A percentile compares a stretch with the other conserved stretches of the same genome.
These are phyloP conservation scores for Ophiobolus disseminans DNA, from an alignment of 2,329 filamentous ascomycete genomes.

Conservation along the genomic window DNA sequence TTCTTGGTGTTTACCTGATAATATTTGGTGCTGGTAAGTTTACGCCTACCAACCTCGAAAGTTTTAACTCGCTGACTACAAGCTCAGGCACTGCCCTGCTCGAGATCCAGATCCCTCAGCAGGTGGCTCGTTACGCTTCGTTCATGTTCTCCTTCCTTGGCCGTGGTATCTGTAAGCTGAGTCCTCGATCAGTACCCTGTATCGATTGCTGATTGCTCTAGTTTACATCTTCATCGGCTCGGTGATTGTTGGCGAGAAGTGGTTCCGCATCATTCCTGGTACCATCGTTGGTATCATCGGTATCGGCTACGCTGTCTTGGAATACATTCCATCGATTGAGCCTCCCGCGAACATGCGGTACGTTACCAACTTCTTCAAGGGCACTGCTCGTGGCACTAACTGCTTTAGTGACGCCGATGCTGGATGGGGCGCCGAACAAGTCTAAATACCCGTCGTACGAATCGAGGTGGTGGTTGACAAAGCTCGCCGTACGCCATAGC, in stretches of 20 bases:
- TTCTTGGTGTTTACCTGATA: slow-evolving; percentile 87
- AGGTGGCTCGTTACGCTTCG: slow-evolving; percentile 90
- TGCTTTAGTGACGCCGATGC: slow-evolving; percentile 56
- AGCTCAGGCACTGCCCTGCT: slow-evolving; percentile 65
- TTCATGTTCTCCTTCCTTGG: slow-evolving; percentile 99
- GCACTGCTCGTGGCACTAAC: slow-evolving; percentile 4
- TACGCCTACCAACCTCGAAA: neutral
- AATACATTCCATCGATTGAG: slow-evolving; percentile 61
- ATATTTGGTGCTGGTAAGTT: slow-evolving; percentile 82
- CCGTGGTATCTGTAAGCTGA: slow-evolving; percentile 88
- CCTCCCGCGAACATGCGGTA: slow-evolving; percentile 62
- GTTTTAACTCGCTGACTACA: slow-evolving; percentile 19
- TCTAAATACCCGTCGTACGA: slow-evolving; percentile 42
- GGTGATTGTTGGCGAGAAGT: slow-evolving; percentile 74
- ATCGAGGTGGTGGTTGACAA: slow-evolving; percentile 37
- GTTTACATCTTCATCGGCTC: slow-evolving; percentile 97
- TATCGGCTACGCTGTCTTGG: slow-evolving; percentile 69
- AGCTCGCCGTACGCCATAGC: slow-evolving; percentile 17
- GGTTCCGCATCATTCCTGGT: slow-evolving; percentile 77
- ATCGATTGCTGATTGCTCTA: slow-evolving; percentile 48
- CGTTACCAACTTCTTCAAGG: slow-evolving; percentile 4
- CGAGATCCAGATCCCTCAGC: slow-evolving; percentile 92
- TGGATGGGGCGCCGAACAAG: slow-evolving; percentile 62
- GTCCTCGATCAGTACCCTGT: neutral
- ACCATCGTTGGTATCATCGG: slow-evolving; percentile 79